Evolutionary conservation across 257 asterid species (phyloP).

Genomic region (Fraxinus americana): DNA sequence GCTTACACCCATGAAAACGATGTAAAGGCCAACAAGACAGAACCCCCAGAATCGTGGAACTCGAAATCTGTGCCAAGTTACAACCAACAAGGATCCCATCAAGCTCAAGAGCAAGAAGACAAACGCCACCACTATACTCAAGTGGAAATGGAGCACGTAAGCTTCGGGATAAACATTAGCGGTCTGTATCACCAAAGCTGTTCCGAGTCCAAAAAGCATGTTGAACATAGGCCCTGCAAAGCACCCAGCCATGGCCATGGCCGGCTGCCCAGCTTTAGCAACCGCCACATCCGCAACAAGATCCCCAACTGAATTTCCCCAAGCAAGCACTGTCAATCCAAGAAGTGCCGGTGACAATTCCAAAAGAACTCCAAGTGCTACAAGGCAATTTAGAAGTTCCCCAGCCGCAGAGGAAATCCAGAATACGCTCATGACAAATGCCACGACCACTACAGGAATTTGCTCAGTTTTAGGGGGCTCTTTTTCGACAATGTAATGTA

Average conservation of each 20-base stretch:
- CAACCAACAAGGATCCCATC: conserved; percentile 94
- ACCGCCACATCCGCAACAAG: conserved; percentile 97
- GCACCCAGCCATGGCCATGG: conserved; percentile 99
- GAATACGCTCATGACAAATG: conserved; percentile 92
- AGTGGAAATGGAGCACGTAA: conserved; percentile 73
- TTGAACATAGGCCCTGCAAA: conserved; percentile 98
- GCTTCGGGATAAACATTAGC: conserved; percentile 75
- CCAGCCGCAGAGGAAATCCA: conserved; percentile 95
- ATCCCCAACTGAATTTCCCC: conserved; percentile 97
- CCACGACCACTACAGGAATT: conserved; percentile 53
- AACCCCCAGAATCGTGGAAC: conserved; percentile 98
- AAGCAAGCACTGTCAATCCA: conserved; percentile 90
- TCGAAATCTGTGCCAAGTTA: conserved; percentile 85
- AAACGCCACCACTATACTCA: conserved; percentile 89
- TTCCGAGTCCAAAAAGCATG: conserved; percentile 94
- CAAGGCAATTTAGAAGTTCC: conserved; percentile 90
- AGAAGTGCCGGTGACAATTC: conserved; percentile 76
- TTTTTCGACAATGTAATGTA: conserved; percentile 70
- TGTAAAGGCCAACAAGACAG: conserved; percentile 87
- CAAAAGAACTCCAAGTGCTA: conserved; percentile 68
- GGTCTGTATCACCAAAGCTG: conserved; percentile 80
- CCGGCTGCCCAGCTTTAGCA: conserved; percentile 95
- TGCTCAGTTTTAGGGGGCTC: conserved; percentile 81
- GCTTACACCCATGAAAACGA: conserved; percentile 65
- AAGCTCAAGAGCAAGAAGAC: conserved; percentile 85